Base-by-base conservation (phyloP, 1,139 yeast genomes). In the Kodamaea arcana region DNA sequence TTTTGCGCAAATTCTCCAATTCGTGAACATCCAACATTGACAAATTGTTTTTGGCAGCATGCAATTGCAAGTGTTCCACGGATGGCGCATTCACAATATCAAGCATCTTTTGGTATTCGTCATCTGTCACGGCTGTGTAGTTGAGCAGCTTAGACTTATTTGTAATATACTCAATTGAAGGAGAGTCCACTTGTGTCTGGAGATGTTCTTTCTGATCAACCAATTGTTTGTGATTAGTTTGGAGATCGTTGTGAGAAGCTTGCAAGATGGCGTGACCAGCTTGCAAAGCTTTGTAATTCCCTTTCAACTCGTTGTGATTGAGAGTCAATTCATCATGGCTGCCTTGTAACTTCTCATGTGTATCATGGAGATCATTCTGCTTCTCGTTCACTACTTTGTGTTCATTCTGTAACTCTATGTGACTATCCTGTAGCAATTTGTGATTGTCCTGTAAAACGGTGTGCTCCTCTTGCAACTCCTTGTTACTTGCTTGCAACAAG, bases 31-130 rank as follows among this genome's bases (percentile, higher is more conserved):
- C 34, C 9, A 45, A 32, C 15, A 42, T 15, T 3, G 25, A 24
- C 14, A 30, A 30, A 18, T 34, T 30, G 12, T 30, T 25, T n/a
- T 16, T 23, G 4, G 30, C 24, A 3, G 62, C 55, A 29, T 49
- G 50, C 23, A 42, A 37, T 24, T 41, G 45, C 30, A 63, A 37
- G 33, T 45, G 49, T 2, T 53, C 56, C 24, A 47, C 29, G 1
- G 54, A 29, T 14, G 67, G 67, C n/a, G 44, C 37, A 15, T 49
- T 49, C 4, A 24, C 27, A 9, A 25, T 38, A 26, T 11, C 21
- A 13, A 24, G 11, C 28, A 15, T 26, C 15, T 28, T 30, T 6
- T 16, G 18, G 25, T 30, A 30, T 11, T 26, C 33, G 10, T 33
- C 32, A 10, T 23, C 16, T 5, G 33, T 14, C 7, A 37, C 12